Percentiles rank a stretch among this genome's conserved stretches.
Conservation (phyloP, 2,329 filamentous ascomycete species). For the Colletotrichum siamense region DNA sequence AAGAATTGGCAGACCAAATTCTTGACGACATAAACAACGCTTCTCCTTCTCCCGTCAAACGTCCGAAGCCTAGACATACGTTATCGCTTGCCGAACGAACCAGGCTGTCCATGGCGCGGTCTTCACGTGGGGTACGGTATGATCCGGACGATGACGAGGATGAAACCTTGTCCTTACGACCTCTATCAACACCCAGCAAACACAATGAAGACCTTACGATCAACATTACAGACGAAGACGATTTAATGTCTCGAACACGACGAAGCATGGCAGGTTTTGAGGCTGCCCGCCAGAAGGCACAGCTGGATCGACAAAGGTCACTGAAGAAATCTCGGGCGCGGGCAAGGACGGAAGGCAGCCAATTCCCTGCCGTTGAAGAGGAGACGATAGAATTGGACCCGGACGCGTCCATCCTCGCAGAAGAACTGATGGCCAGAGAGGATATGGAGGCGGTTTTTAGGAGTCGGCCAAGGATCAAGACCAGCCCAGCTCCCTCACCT, state of each 20-base stretch:
- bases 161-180: constrained; percentile 24
- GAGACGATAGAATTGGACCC: constrained; percentile 31
- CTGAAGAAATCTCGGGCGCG: constrained; percentile 45
- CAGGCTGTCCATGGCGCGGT: constrained; percentile 77
- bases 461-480: constrained; percentile 79
- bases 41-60: constrained; percentile 63
- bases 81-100: constrained; percentile 80
- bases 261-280: constrained; percentile 69
- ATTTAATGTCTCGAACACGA: constrained; percentile 62
- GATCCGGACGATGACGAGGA: constrained; percentile 34
- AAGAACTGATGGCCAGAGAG: constrained; percentile 73
- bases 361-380: constrained; percentile 56
- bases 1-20: constrained; percentile 61
- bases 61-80: constrained; percentile 53
- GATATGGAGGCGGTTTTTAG: constrained; percentile 87
- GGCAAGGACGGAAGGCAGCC: constrained; percentile 45
- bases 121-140: constrained; percentile 42
- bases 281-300: constrained; percentile 64
- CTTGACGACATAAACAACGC: constrained; percentile 58
- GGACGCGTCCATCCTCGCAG: constrained; percentile 58
- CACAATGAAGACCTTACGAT: constrained; percentile 23
- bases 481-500: constrained; percentile 70
- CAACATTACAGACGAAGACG: constrained; percentile 44
- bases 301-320: constrained; percentile 60
- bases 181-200: neutral